Conservation (phyloP, 192 early-diverging fungal species). For the Coemansia sp. region DNA sequence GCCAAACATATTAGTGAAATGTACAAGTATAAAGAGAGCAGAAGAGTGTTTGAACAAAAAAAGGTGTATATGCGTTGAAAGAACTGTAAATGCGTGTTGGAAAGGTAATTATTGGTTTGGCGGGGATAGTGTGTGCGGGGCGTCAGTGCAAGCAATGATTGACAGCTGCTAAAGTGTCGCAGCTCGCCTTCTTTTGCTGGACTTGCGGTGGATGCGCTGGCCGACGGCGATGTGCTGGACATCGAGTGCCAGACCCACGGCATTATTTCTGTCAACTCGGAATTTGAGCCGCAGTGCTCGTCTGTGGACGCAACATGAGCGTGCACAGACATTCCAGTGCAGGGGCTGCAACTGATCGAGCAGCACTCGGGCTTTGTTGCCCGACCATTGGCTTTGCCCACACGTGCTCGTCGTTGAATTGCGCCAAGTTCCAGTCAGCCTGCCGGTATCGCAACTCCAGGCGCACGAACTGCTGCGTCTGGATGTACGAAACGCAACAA, state of each 20-base stretch:
- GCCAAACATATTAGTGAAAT: constrained; percentile 17
- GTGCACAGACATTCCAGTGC: constrained; percentile 9
- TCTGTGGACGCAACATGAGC: not conserved
- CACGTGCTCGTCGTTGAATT: constrained; percentile 10
- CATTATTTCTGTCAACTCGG: not conserved
- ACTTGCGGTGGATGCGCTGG: constrained; percentile 9
- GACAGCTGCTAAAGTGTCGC: constrained; percentile 17
- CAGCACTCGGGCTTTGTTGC: constrained; percentile 16
- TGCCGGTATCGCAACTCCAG: not conserved
- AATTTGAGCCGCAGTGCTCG: constrained; percentile 4
- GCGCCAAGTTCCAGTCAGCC: not conserved
- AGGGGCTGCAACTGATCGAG: constrained; percentile 17
- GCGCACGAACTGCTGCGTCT: constrained; percentile 13
- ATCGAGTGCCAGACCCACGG: constrained; percentile 16
- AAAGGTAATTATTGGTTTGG: not conserved
- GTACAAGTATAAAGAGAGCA: constrained; percentile 1
- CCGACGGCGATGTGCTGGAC: constrained; percentile 1
- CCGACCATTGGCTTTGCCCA: constrained; percentile 33
- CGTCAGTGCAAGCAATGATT: not conserved
- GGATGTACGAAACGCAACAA: constrained; percentile 10
- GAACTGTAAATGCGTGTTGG: not conserved
- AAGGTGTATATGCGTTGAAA: not conserved
- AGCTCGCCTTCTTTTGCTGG: constrained; percentile 7
- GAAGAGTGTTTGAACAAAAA: not conserved
- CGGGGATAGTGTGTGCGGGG: too few relatives aligned